Evolutionary conservation across 441 rosid species (phyloP), one percentile per base, ranked within the genome.

Genomic region (Populus hybrid): DNA sequence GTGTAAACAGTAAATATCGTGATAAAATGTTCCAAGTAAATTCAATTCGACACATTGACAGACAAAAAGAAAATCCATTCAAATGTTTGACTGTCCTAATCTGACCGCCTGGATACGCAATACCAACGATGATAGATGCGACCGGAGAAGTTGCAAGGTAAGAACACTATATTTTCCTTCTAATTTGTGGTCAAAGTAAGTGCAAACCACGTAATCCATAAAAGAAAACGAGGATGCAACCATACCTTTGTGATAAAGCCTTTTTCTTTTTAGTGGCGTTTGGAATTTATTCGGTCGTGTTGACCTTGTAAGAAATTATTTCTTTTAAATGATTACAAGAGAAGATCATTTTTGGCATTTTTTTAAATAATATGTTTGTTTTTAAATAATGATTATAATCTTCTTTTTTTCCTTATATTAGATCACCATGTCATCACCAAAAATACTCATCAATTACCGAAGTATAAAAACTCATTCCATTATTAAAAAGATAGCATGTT

Each of bases 121-220:
- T 14, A 6, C 50, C 76, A 21, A 24, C 69, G 21, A 40, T 20
- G 61, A 35, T 28, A 23, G 23, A 32, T 21, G n/a, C 70, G 75
- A 71, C 72, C 7, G 9, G 5, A 24, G 70, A 59, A 71, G 77
- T 67, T 80, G 77, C 79, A 6, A 63, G 59, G 78, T 67, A 32
- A 28, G 12, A 30, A 21, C 5, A 8, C 74, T 20, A 67, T 5
- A 26, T 8, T 21, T 4, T 12, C 21, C 6, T 26, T 11, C 69
- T 50, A 38, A 11, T 21, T 0, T 10, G 11, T 0, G 26, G 50
- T 80, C 78, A 50, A 35, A 18, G 67, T 1, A 70, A 46, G 35
- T 46, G 61, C 28, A 0, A 80, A 3, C 72, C 82, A 21, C 14
- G 9, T 2, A 4, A 46, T 65, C 30, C 11, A 0, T 2, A 64